Evolutionary conservation across 257 asterid species (phyloP), one percentile per base, ranked within the genome.

Genomic region (Nicotiana benthamiana): DNA sequence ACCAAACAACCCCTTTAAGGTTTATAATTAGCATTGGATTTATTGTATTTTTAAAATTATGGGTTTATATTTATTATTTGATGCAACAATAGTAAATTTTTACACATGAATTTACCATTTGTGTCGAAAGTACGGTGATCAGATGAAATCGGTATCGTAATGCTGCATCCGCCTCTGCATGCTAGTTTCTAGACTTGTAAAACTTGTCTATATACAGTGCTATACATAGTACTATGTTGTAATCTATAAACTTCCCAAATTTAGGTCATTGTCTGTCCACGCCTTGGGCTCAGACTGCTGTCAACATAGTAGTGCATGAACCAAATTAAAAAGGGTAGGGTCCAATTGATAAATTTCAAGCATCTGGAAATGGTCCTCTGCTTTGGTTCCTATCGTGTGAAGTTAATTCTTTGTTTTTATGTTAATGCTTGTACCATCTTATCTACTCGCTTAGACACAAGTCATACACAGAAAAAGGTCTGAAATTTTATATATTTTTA

Each of bases 91-190:
- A 34, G 10, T 36, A 32, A 32, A 36, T 36, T 7, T 36, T 36
- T 36, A 36, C 2, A 36, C 2, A 7, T 0, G 1, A 36, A 36
- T 7, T 36, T 36, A 8, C 8, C 0, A 0, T 7, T 0, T 7
- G 46, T 8, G 0, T 1, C 48, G 11, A 40, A 40, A 40, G 0
- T 40, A 40, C 0, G 1, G 3, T 0, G 2, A 40, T 40, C 2
- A 40, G 9, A 8, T 40, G 11, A 40, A 40, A 8, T 32, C 0
- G 8, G 36, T 32, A 32, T 8, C 36, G 8, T 32, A 32, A 5
- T 5, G 8, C 36, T 32, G 36, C 0, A 32, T 40, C 48, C 48
- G 48, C 11, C 48, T 8, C 11, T 40, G 48, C 20, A 6, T 6
- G 22, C 61, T 6, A 24, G 60, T 72, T 46, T 72, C 60, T 72